Evolutionary conservation across 2,329 filamentous ascomycete genomes (phyloP).

Genomic region (Cladophialophora immunda): DNA sequence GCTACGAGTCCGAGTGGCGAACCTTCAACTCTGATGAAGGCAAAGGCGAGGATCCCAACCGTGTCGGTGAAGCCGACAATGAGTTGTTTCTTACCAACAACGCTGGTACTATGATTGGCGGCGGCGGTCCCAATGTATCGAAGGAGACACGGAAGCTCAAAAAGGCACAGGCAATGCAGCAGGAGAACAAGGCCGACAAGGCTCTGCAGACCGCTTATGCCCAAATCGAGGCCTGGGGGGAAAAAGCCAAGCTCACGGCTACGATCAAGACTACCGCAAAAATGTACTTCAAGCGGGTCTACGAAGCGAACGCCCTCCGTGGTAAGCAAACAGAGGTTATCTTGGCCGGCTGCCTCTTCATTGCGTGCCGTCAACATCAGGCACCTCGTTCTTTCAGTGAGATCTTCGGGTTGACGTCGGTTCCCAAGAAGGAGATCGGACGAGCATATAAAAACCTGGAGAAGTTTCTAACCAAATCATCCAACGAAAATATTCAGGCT

Average conservation of each 20-base stretch:
- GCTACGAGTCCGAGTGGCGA: constrained; percentile 97
- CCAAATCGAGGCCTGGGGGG: constrained; percentile 86
- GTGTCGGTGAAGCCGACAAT: constrained; percentile 94
- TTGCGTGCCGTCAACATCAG: constrained; percentile 89
- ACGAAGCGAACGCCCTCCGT: constrained; percentile 92
- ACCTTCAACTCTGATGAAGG: constrained; percentile 99
- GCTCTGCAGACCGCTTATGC: constrained; percentile 81
- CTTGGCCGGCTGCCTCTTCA: constrained; percentile 96
- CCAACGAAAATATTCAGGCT: constrained; percentile 64
- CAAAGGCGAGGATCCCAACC: constrained; percentile 87
- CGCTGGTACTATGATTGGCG: constrained; percentile 47
- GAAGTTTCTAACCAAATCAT: constrained; percentile 74
- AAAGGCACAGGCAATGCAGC: constrained; percentile 82
- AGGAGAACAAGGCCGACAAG: constrained; percentile 84
- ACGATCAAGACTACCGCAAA: constrained; percentile 89
- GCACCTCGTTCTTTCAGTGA: constrained; percentile 92
- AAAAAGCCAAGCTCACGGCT: constrained; percentile 81
- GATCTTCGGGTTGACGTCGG: constrained; percentile 90
- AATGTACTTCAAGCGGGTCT: constrained; percentile 92
- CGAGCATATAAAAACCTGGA: constrained; percentile 93
- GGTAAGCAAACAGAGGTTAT: constrained; percentile 94
- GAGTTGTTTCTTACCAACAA: constrained; percentile 79
- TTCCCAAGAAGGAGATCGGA: constrained; percentile 97
- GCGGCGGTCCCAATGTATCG: constrained; percentile 73
- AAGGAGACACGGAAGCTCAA: constrained; percentile 70